Percentiles rank a stretch among this genome's conserved stretches.
Evolutionary conservation across 768 basidiomycete species (phyloP).

Genomic region (Rossbeevera mucosa): DNA sequence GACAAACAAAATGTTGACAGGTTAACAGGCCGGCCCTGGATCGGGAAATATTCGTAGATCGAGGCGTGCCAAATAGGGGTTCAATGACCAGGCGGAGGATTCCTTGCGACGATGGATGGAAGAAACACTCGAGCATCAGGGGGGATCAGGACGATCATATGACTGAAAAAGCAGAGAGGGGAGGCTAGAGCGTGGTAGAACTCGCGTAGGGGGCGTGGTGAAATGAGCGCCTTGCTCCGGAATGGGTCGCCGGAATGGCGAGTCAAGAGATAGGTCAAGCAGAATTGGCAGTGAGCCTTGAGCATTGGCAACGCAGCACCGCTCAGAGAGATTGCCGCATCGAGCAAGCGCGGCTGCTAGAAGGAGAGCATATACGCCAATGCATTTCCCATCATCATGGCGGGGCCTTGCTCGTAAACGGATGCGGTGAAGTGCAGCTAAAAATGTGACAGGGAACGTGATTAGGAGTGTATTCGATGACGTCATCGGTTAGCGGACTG

Average conservation of each 20-base stretch:
- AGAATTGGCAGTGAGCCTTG: not conserved
- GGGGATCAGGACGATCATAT: not conserved
- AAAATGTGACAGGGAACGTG: not conserved
- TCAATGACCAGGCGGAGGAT: not conserved
- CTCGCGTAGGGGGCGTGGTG: conserved; percentile 1
- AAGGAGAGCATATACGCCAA: not conserved
- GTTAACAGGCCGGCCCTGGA: not conserved
- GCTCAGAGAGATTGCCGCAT: not conserved
- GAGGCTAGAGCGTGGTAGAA: not conserved
- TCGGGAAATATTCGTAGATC: not conserved
- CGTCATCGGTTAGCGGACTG: not conserved
- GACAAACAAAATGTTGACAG: not conserved
- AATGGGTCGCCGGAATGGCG: not conserved
- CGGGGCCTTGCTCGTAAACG: not conserved
- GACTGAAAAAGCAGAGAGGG: not conserved
- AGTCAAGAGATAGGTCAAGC: not conserved
- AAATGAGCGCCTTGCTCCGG: not conserved
- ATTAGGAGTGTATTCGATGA: not conserved
- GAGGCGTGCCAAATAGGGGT: not conserved
- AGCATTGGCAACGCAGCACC: not conserved
- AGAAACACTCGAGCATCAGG: not conserved
- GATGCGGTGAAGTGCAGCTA: not conserved
- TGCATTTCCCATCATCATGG: not conserved
- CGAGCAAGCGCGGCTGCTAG: not conserved
- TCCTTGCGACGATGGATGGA: not conserved